Percentiles rank a stretch among this genome's conserved stretches.
These are phyloP conservation scores for Cladosporium velox DNA, from an alignment of 2,329 filamentous ascomycete genomes.

Conservation along the genomic window DNA sequence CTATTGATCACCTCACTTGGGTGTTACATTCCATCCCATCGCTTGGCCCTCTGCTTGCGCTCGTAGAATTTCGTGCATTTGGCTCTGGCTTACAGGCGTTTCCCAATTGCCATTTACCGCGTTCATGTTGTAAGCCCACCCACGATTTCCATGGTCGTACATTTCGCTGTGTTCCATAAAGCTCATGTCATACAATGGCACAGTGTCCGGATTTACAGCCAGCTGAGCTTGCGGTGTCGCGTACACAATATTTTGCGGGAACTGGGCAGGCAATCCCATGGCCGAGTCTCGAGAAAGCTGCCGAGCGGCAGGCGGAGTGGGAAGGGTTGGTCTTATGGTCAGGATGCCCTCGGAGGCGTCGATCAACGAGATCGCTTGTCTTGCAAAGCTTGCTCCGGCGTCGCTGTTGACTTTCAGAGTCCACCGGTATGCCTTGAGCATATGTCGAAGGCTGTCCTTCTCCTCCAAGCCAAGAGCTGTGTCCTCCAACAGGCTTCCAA, in stretches of 20 bases:
- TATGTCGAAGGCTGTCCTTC: conserved; percentile 38
- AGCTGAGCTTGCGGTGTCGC: background rate
- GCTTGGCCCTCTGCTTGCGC: background rate
- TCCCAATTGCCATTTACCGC: background rate
- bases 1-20: background rate
- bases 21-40: background rate
- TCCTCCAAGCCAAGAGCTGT: conserved; percentile 40
- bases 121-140: background rate
- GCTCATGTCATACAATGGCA: background rate
- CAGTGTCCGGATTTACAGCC: background rate
- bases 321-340: background rate
- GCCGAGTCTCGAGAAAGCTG: background rate
- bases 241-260: background rate
- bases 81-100: background rate
- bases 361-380: conserved; percentile 38
- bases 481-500: conserved; percentile 43
- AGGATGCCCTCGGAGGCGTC: conserved; percentile 12
- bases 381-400: conserved; percentile 47
- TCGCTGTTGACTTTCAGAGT: conserved; percentile 45
- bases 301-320: background rate
- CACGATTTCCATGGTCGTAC: background rate
- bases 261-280: no score
- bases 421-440: conserved; percentile 47
- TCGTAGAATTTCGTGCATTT: background rate
- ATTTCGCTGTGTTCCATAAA: background rate